These are phyloP conservation scores for Isatis tinctoria DNA, from an alignment of 345 rosid species.

Conservation along the genomic window DNA sequence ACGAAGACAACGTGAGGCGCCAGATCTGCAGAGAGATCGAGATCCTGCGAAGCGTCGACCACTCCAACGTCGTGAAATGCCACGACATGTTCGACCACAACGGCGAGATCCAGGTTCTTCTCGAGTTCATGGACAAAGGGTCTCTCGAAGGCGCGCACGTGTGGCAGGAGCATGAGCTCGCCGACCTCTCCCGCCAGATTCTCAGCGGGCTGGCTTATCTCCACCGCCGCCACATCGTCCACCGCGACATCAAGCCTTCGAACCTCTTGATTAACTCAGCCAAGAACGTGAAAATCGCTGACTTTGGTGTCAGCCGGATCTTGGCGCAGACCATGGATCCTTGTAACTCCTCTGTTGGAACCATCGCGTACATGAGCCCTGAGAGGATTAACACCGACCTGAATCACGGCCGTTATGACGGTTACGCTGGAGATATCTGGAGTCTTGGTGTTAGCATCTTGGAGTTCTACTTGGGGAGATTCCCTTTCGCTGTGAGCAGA, in stretches of 20 bases:
- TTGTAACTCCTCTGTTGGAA: slow-evolving; percentile 89
- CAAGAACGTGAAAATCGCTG: slow-evolving; percentile 80
- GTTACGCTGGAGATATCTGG: slow-evolving; percentile 86
- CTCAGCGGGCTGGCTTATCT: slow-evolving; percentile 79
- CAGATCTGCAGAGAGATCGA: slow-evolving; percentile 94
- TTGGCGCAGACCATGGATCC: slow-evolving; percentile 93
- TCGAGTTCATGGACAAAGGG: slow-evolving; percentile 86
- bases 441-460: slow-evolving; percentile 84
- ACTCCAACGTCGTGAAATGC: slow-evolving; percentile 80
- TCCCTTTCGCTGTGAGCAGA: slow-evolving; percentile 63
- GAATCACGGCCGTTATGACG: slow-evolving; percentile 78
- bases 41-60: slow-evolving; percentile 80
- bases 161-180: slow-evolving; percentile 38
- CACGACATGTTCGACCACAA: slow-evolving; percentile 74
- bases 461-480: slow-evolving; percentile 82
- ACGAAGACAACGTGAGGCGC: slow-evolving; percentile 70
- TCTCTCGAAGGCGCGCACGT: slow-evolving; percentile 74
- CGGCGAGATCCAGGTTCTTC: slow-evolving; percentile 87
- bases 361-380: slow-evolving; percentile 97
- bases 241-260: slow-evolving; percentile 90
- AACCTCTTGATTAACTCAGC: slow-evolving; percentile 67
- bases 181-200: slow-evolving; percentile 70
- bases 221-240: slow-evolving; percentile 75
- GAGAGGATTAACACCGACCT: slow-evolving; percentile 90
- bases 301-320: slow-evolving; percentile 87